Evolutionary conservation across 2,329 filamentous ascomycete species (phyloP).

Genomic region (Fonsecaea pedrosoi): DNA sequence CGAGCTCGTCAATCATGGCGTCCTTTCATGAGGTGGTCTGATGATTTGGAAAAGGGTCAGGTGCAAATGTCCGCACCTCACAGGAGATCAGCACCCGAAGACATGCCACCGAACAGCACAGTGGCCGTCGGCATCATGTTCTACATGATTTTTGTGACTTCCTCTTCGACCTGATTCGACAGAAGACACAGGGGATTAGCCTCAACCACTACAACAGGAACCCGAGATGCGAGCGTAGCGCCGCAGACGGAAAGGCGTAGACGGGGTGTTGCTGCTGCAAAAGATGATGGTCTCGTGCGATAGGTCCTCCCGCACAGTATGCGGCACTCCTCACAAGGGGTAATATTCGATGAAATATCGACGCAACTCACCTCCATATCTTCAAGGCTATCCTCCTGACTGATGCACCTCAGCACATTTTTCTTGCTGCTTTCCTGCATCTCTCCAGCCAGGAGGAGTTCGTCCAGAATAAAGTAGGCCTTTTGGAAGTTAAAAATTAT

Average conservation of each 20-base stretch:
- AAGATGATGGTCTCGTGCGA: conserved; percentile 1
- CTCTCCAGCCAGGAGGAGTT: conserved; percentile 91
- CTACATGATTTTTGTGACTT: conserved; percentile 89
- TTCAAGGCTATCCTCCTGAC: conserved; percentile 95
- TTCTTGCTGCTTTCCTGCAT: conserved; percentile 99
- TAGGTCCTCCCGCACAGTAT: not conserved
- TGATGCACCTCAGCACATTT: conserved; percentile 94
- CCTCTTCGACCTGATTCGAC: conserved; percentile 77
- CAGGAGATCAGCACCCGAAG: conserved; percentile 9
- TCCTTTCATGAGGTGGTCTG: conserved; percentile 4
- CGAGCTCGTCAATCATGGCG: conserved; percentile 26
- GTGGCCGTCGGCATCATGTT: conserved; percentile 30
- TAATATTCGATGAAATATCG: not conserved
- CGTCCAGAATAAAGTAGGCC: conserved; percentile 98
- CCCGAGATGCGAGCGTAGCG: conserved; percentile 15
- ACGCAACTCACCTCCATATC: conserved; percentile 89
- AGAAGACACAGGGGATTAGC: conserved; percentile 42
- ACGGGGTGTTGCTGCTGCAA: not conserved
- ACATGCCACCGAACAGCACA: conserved; percentile 5
- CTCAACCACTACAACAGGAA: conserved; percentile 13
- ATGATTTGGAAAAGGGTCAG: conserved; percentile 2
- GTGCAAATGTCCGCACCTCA: not conserved
- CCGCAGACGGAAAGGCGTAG: not conserved
- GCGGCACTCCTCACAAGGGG: not conserved
- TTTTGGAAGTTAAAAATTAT: conserved; percentile 99